Percentiles rank a stretch among this genome's conserved stretches.
Evolutionary conservation across 768 basidiomycete genomes (phyloP).

Genomic region (Zangia roseola): DNA sequence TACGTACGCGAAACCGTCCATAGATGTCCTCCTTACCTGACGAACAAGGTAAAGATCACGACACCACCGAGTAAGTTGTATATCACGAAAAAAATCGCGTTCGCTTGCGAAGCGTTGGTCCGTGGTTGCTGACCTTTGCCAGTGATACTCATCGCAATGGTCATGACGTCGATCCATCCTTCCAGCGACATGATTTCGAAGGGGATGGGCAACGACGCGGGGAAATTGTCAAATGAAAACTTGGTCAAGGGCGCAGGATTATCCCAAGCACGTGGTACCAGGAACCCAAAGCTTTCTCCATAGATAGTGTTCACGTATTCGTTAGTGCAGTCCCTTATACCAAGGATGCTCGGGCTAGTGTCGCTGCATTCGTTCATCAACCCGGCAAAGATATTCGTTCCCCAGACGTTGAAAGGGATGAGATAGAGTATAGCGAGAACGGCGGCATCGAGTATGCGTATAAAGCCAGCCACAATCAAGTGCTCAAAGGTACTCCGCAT

Average conservation of each 20-base stretch:
- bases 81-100: conserved; percentile 88
- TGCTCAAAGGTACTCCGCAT: conserved; percentile 87
- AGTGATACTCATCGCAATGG: conserved; percentile 72
- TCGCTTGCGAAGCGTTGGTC: conserved; percentile 70
- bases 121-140: conserved; percentile 68
- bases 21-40: conserved; percentile 57
- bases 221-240: conserved; percentile 90
- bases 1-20: background rate
- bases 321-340: conserved; percentile 64
- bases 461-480: conserved; percentile 81
- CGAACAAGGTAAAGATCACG: conserved; percentile 85
- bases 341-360: conserved; percentile 38
- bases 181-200: conserved; percentile 96
- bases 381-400: conserved; percentile 88
- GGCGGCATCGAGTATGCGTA: conserved; percentile 86
- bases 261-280: conserved; percentile 85
- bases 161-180: conserved; percentile 96
- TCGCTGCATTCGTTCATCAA: conserved; percentile 87
- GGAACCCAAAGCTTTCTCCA: conserved; percentile 61
- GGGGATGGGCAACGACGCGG: conserved; percentile 79
- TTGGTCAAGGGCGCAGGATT: conserved; percentile 79
- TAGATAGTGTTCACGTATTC: conserved; percentile 70
- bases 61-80: conserved; percentile 91
- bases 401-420: conserved; percentile 93
- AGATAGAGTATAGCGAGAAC: conserved; percentile 87